Evolutionary conservation across 2,329 filamentous ascomycete genomes (phyloP), one percentile per base, ranked within the genome.

Genomic region (Rhinocladiella mackenziei): DNA sequence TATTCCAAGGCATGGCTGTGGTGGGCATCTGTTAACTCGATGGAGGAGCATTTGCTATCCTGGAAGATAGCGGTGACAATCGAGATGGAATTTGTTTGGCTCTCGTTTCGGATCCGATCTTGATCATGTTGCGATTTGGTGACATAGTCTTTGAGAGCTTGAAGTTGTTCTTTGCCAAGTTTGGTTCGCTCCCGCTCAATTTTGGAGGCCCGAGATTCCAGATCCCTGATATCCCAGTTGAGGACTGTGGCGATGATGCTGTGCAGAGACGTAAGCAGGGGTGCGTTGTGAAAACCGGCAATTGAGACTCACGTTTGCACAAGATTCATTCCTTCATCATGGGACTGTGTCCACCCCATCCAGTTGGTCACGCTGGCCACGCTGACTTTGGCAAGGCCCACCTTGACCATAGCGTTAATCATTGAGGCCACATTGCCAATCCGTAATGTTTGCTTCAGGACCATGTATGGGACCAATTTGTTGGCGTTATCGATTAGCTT

Each of bases 401-500:
- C 67, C 40, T 73, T 76, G 61, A 86, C 75, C 74, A 91, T 81
- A 45, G 75, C 85, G 57, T 76, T 84, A 43, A 91, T 81, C 86
- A 92, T 89, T 14, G 80, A 84, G 1, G 85, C 85, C 0, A 85
- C 85, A 60, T 91, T 92, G 4, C 86, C 83, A 10, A 89, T 74
- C 29, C 80, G 78, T 3, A 92, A 67, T 0, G 84, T 87, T 61
- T 89, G 84, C 48, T 81, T 76, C 38, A 89, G 73, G 51, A 87
- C 69, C 30, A 76, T 73, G 60, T 89, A 91, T 0, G 86, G 86
- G 0, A 88, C 66, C 43, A 89, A 69, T 43, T 75, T 78, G 62
- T 89, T 81, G 8, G 83, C 73, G 52, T 78, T 86, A 44, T 83
- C 80, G 20, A 87, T 65, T 28, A 89, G 74, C 46, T 82, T 83